Base-by-base conservation (phyloP, 2,329 filamentous ascomycete species). In the Xylaria hypoxylon region DNA sequence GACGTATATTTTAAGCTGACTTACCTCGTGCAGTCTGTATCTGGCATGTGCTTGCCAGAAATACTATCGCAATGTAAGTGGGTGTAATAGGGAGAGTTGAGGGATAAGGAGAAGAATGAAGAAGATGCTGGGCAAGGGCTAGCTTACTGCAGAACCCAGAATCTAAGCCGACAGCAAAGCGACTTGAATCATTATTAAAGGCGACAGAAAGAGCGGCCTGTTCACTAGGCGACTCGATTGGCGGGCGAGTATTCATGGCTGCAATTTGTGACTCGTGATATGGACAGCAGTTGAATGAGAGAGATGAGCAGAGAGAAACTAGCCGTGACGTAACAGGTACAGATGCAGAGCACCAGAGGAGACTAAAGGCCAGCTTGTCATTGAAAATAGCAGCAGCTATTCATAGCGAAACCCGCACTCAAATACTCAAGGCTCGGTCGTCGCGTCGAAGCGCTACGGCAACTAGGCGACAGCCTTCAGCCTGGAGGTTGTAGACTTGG, bases 81-180 rank as follows among this genome's bases (percentile, higher is more conserved):
- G 17, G 53, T 50, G 50, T 53, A 24, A 28, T n/a, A 58, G n/a
- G 60, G 42, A 38, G 47, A 67, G 38, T 51, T 38, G 44, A n/a
- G 38, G 38, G 7, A 40, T 42, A 19, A 40, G 47, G 40, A 42
- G 45, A 19, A 42, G 45, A 19, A 19, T 35, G 50, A 13, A 50
- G 38, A 24, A 19, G 45, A 61, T 55, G 35, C 42, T 42, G 19
- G 22, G 19, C 1, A 57, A 33, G 52, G 51, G 51, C 24, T 60
- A 45, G 78, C 89, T 75, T 86, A 94, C 93, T 89, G 79, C 91
- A 92, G 78, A 96, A 94, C 31, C 95, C 95, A 11, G 90, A 90
- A 76, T 97, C 92, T 8, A 97, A 84, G 8, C 93, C 96, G 33
- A 96, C 92, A 28, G 93, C 88, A 79, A 98, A 98, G 76, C 91